A percentile compares a stretch with the other conserved stretches of the same genome.
Evolutionary conservation across 2,329 filamentous ascomycete species (phyloP).

Genomic region (Ophiostoma tasmaniense): DNA sequence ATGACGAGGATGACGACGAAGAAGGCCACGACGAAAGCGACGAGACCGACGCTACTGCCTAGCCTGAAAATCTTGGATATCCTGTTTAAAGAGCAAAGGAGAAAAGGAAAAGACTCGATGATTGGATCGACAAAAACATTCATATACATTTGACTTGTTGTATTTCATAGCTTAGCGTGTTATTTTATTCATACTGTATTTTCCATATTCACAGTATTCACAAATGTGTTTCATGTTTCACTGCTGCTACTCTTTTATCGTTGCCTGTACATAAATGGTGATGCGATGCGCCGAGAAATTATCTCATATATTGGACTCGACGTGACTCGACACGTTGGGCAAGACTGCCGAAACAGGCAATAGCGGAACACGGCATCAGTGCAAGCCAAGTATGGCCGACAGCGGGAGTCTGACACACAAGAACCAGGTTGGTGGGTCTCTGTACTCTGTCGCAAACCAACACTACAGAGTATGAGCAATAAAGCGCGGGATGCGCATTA

Average conservation of each 20-base stretch:
- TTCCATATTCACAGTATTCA: background rate
- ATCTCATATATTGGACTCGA: background rate
- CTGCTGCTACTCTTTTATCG: background rate
- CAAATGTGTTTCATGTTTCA: no score
- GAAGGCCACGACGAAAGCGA: slow-evolving; percentile 26
- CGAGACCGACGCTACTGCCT: background rate
- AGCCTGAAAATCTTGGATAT: background rate
- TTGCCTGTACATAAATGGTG: background rate
- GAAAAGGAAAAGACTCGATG: background rate
- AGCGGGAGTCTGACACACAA: background rate
- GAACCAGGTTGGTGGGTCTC: background rate
- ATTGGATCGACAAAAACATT: background rate
- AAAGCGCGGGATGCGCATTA: background rate
- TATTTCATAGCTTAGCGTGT: background rate
- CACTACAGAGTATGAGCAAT: background rate
- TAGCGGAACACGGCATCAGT: background rate
- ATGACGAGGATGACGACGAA: slow-evolving; percentile 28
- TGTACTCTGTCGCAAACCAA: background rate
- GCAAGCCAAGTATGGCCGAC: background rate
- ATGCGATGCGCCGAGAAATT: background rate
- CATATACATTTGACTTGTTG: background rate
- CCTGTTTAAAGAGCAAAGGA: no score
- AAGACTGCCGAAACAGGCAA: background rate
- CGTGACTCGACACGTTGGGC: background rate
- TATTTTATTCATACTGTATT: background rate